Evolutionary conservation across 2,329 filamentous ascomycete genomes (phyloP).

Genomic region (Pochonia chlamydosporia): DNA sequence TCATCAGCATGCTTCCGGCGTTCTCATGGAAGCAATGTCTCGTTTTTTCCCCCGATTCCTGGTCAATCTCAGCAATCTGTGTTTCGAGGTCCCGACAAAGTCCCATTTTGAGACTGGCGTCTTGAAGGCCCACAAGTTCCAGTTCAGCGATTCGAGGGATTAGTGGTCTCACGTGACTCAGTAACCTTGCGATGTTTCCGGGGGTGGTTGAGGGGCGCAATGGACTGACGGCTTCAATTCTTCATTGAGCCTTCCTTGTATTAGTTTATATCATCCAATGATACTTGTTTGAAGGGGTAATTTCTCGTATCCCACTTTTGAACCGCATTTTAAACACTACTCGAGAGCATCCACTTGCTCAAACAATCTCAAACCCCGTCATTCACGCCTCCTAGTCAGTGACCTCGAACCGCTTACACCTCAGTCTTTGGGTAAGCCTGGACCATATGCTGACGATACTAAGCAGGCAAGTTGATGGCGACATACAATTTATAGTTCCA

Average conservation of each 20-base stretch:
- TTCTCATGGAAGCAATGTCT: not conserved
- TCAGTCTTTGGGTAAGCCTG: constrained; percentile 2
- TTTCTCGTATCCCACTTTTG: not conserved
- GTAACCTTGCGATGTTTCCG: constrained; percentile 12
- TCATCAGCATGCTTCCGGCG: not conserved
- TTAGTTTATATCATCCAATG: constrained; percentile 13
- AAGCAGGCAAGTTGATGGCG: constrained; percentile 2
- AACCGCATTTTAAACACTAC: not conserved
- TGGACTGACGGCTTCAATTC: constrained; percentile 17
- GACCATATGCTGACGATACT: constrained; percentile 8
- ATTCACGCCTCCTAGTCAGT: constrained; percentile 10
- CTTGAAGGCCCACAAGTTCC: constrained; percentile 13
- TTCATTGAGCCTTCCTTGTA: constrained; percentile 16
- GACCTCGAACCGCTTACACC: constrained; percentile 11
- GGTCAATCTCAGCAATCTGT: no score
- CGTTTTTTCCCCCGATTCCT: no score
- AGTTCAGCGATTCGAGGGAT: constrained; percentile 6
- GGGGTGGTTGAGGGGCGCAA: constrained; percentile 16
- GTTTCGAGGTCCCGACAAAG: not conserved
- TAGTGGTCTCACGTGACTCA: constrained; percentile 15
- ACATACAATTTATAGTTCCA: not conserved
- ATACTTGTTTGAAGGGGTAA: constrained; percentile 5
- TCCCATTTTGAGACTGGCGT: constrained; percentile 7
- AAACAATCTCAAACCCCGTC: not conserved
- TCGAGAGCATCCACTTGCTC: not conserved